Evolutionary conservation across 495 filamentous ascomycete genomes (phyloP).

Genomic region (Cryomyces minteri): DNA sequence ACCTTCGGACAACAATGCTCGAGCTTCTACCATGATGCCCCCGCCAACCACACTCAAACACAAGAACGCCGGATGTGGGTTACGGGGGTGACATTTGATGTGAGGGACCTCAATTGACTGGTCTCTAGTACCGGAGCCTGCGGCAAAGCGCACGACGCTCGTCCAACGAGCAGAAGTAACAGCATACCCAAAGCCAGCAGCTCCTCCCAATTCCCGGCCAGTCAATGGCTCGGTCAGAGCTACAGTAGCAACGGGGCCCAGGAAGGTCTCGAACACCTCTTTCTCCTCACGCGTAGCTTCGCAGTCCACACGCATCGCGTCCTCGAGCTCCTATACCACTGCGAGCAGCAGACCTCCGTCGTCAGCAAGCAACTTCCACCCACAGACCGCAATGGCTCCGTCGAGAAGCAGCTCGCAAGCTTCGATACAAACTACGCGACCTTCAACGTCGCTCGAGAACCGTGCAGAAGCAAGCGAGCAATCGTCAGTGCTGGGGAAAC

Average conservation of each 20-base stretch:
- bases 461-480: conserved; percentile 26
- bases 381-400: conserved; percentile 22
- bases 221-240: conserved; percentile 17
- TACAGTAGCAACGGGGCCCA: conserved; percentile 22
- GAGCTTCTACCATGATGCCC: conserved; percentile 33
- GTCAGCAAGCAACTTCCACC: conserved; percentile 28
- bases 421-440: conserved; percentile 21
- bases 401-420: conserved; percentile 6
- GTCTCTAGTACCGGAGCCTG: conserved; percentile 23
- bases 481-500: conserved; percentile 29
- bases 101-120: neutral
- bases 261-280: conserved; percentile 7
- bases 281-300: conserved; percentile 25
- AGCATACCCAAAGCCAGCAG: conserved; percentile 23
- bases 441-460: conserved; percentile 42
- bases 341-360: conserved; percentile 33
- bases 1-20: conserved; percentile 49
- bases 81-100: conserved; percentile 5
- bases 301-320: conserved; percentile 29
- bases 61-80: conserved; percentile 19
- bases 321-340: conserved; percentile 32
- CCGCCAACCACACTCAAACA: conserved; percentile 14
- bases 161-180: conserved; percentile 32
- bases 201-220: conserved; percentile 21
- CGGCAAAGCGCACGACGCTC: conserved; percentile 37